phyloP scores from a whole-genome alignment of 2,329 filamentous ascomycete genomes.

The Fusarium dlaminii region DNA sequence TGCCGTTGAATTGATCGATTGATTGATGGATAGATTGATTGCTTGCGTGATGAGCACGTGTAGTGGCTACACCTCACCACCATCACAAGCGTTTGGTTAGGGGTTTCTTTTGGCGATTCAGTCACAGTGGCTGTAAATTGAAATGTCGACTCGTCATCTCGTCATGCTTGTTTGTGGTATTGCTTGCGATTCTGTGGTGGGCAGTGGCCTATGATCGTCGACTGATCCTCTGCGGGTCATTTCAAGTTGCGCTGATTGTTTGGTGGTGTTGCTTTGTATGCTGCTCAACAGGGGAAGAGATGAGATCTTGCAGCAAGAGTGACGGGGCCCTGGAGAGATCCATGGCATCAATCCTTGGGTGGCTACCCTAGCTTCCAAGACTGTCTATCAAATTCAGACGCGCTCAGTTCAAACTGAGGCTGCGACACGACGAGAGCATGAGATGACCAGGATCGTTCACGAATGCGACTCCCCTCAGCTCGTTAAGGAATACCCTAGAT shows the following conservation, averaged over 20 bases:
- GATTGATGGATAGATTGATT: conserved; percentile 11
- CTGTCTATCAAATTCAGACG: neutral
- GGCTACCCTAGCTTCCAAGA: conserved; percentile 10
- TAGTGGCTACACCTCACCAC: conserved; percentile 15
- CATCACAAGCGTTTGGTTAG: neutral
- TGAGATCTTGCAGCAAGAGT: conserved; percentile 28
- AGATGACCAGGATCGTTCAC: conserved; percentile 9
- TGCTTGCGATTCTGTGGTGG: conserved; percentile 23
- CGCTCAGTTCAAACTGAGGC: conserved; percentile 20
- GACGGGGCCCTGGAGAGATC: conserved; percentile 9
- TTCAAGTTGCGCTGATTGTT: neutral
- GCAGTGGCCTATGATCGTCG: conserved; percentile 22
- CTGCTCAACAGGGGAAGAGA: conserved; percentile 21
- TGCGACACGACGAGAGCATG: neutral
- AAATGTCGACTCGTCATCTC: conserved; percentile 22
- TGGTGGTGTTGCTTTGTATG: neutral
- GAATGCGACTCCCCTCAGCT: conserved; percentile 7
- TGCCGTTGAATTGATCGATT: conserved; percentile 17
- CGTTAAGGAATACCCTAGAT: neutral
- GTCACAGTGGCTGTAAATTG: neutral
- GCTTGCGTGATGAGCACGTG: conserved; percentile 22
- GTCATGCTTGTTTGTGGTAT: conserved; percentile 20
- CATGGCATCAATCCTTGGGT: conserved; percentile 24
- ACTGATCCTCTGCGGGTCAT: conserved; percentile 29
- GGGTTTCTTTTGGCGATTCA: conserved; percentile 1